phyloP scores from a whole-genome alignment of 2,329 filamentous ascomycete species.

The Exophiala bonariae region DNA sequence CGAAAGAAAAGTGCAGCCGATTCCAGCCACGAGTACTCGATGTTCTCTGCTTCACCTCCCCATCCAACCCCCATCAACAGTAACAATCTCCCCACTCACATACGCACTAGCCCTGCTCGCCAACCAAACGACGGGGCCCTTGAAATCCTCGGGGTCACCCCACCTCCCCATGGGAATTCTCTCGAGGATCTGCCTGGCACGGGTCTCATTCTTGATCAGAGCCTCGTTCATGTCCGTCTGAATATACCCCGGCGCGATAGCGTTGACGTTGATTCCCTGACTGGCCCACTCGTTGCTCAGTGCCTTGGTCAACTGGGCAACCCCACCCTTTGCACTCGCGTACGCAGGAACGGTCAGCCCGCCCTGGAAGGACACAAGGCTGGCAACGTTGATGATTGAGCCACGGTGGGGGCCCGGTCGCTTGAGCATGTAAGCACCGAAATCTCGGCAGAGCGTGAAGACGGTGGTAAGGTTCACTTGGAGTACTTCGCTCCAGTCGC shows the following conservation, averaged over 20 bases:
- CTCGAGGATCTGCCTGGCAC: slow-evolving; percentile 71
- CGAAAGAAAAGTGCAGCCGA: no score
- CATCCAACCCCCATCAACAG: slow-evolving; percentile 65
- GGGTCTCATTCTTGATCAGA: slow-evolving; percentile 68
- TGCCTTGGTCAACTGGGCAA: slow-evolving; percentile 81
- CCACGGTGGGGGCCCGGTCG: slow-evolving; percentile 40
- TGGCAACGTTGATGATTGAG: slow-evolving; percentile 78
- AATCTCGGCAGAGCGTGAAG: slow-evolving; percentile 75
- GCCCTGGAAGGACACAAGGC: slow-evolving; percentile 79
- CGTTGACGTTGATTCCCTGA: slow-evolving; percentile 79
- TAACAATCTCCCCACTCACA: slow-evolving; percentile 49
- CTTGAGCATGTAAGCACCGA: slow-evolving; percentile 74
- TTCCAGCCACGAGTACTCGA: no score
- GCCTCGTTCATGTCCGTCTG: slow-evolving; percentile 90
- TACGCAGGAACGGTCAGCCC: slow-evolving; percentile 88
- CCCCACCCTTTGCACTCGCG: slow-evolving; percentile 79
- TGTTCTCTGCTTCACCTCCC: no score
- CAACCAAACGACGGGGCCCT: slow-evolving; percentile 51
- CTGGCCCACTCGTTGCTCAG: slow-evolving; percentile 82
- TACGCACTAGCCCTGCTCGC: slow-evolving; percentile 47
- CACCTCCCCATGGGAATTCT: slow-evolving; percentile 82
- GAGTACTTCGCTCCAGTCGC: slow-evolving; percentile 77
- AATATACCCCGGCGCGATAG: slow-evolving; percentile 86
- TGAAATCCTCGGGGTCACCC: slow-evolving; percentile 62
- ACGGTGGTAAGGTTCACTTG: slow-evolving; percentile 85